Evolutionary conservation across 1,139 yeast genomes (phyloP).

Genomic region (Candida mesenterica): DNA sequence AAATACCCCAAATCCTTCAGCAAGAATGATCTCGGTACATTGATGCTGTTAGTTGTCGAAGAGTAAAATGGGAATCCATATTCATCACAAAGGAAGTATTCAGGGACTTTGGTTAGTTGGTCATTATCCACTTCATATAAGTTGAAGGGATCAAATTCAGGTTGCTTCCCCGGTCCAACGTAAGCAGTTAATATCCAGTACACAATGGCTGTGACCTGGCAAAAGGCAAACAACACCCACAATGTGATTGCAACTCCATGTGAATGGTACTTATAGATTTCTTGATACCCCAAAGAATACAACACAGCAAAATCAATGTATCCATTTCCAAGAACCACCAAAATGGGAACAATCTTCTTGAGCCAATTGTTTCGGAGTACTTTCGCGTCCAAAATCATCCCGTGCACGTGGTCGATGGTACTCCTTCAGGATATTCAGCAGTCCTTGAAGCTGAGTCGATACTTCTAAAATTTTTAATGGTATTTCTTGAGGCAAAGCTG

Average conservation of each 20-base stretch:
- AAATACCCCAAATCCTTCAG: slow-evolving; percentile 46
- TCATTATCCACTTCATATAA: slow-evolving; percentile 17
- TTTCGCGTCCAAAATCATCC: slow-evolving; percentile 13
- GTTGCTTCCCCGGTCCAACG: slow-evolving; percentile 37
- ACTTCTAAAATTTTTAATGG: too few relatives aligned
- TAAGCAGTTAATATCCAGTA: slow-evolving; percentile 33
- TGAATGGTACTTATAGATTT: slow-evolving; percentile 31
- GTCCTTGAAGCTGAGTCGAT: too few relatives aligned
- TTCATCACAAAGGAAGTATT: slow-evolving; percentile 53
- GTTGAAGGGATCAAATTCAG: slow-evolving; percentile 26
- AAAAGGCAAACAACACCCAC: slow-evolving; percentile 33
- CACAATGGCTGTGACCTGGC: slow-evolving; percentile 22
- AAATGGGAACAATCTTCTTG: slow-evolving; percentile 22
- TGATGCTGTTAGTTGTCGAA: slow-evolving; percentile 50
- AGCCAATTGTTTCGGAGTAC: slow-evolving; percentile 12
- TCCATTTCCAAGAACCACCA: slow-evolving; percentile 24
- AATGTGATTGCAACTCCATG: slow-evolving; percentile 33
- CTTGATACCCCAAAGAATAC: slow-evolving; percentile 38
- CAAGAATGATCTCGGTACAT: slow-evolving; percentile 55
- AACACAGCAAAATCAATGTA: slow-evolving; percentile 34
- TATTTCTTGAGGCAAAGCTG: too few relatives aligned
- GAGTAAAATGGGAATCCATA: slow-evolving; percentile 67
- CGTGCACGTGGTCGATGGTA: too few relatives aligned
- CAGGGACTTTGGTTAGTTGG: slow-evolving; percentile 37
- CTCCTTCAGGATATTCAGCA: too few relatives aligned